A percentile compares a stretch with the other conserved stretches of the same genome.
Conservation (phyloP, 768 basidiomycete species). For the Leucocoprinus sp. region DNA sequence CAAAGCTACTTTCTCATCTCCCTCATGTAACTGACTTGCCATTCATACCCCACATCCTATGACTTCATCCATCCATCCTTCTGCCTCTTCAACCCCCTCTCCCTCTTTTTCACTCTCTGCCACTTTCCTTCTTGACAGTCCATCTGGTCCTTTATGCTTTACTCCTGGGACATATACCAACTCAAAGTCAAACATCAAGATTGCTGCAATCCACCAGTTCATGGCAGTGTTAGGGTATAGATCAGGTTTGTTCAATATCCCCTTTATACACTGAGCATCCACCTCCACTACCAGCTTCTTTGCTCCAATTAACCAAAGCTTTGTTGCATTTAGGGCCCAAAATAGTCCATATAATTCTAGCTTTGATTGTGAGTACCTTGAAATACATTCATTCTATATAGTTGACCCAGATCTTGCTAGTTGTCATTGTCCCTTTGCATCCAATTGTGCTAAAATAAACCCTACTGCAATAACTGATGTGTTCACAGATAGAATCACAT, state of each 20-base stretch:
- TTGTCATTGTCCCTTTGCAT: constrained; percentile 13
- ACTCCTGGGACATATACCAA: constrained; percentile 29
- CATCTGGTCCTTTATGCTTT: constrained; percentile 28
- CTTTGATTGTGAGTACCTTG: constrained; percentile 30
- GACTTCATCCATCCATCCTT: constrained; percentile 18
- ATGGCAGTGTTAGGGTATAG: constrained; percentile 27
- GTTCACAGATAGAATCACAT: constrained; percentile 26
- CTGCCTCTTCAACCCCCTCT: constrained; percentile 16
- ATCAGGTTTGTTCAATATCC: constrained; percentile 35
- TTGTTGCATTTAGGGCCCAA: constrained; percentile 14
- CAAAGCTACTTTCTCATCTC: background rate
- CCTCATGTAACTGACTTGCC: background rate
- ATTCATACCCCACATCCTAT: constrained; percentile 7
- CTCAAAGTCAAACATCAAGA: constrained; percentile 28
- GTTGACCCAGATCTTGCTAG: constrained; percentile 27
- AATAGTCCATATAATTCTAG: constrained; percentile 31
- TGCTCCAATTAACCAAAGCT: constrained; percentile 15
- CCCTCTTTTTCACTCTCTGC: constrained; percentile 14
- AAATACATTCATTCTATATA: constrained; percentile 22
- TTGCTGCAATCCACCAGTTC: constrained; percentile 33
- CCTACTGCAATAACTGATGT: constrained; percentile 22
- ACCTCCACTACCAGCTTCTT: constrained; percentile 26
- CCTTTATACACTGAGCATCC: constrained; percentile 32
- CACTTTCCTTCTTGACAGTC: constrained; percentile 21
- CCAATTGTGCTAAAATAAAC: constrained; percentile 15